Percentiles rank a stretch among this genome's conserved stretches.
These are phyloP conservation scores for Magnusiomyces suaveolens DNA, from an alignment of 1,139 yeast genomes.

Conservation along the genomic window DNA sequence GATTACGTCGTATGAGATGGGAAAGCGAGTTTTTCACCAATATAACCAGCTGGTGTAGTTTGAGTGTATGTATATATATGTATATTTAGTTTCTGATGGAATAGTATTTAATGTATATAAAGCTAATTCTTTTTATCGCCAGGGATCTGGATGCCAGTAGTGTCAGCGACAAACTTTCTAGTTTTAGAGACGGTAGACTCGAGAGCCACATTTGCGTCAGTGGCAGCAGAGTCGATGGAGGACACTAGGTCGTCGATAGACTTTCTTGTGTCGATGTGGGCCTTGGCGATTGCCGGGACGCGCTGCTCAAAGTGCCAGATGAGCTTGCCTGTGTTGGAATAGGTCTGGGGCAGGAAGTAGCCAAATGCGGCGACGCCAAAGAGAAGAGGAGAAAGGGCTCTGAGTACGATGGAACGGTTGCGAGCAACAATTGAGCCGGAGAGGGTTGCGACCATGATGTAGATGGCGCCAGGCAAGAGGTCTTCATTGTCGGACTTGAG, in stretches of 20 bases:
- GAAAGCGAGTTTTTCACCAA: constrained; percentile 49
- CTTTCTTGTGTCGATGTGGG: constrained; percentile 44
- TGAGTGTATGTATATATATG: background rate
- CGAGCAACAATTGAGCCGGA: constrained; percentile 77
- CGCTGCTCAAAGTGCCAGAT: constrained; percentile 59
- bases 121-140: too few species aligned
- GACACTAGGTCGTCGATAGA: constrained; percentile 42
- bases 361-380: constrained; percentile 64
- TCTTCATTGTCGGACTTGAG: constrained; percentile 68
- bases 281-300: constrained; percentile 57
- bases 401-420: constrained; percentile 51
- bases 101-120: background rate
- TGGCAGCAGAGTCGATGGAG: constrained; percentile 37
- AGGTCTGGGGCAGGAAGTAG: constrained; percentile 72
- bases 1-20: constrained; percentile 91
- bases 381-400: constrained; percentile 51
- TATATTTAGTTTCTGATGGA: background rate
- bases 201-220: constrained; percentile 30
- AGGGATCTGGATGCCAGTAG: constrained; percentile 51
- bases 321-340: constrained; percentile 50
- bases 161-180: constrained; percentile 44
- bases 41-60: constrained; percentile 12
- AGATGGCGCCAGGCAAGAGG: constrained; percentile 65
- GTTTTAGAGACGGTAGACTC: constrained; percentile 37
- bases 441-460: constrained; percentile 62